phyloP scores from a whole-genome alignment of 2,329 filamentous ascomycete genomes.

The Zymoseptoria tritici region DNA sequence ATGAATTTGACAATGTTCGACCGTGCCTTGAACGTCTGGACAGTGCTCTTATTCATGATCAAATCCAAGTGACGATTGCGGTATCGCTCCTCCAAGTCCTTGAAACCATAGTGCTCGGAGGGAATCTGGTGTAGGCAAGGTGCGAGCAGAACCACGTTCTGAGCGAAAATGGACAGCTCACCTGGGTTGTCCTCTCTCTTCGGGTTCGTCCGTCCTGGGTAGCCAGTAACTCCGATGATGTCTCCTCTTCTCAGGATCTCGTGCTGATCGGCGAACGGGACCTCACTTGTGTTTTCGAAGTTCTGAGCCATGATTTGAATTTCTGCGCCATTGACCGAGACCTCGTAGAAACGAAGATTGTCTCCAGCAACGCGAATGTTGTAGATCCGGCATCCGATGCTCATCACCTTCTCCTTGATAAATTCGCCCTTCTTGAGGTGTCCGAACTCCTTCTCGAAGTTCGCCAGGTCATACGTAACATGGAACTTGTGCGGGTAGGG shows the following conservation, averaged over 20 bases:
- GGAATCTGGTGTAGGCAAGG: constrained; percentile 89
- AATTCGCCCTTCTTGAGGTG: constrained; percentile 83
- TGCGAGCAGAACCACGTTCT: constrained; percentile 74
- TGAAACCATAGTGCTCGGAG: constrained; percentile 86
- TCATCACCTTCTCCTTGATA: constrained; percentile 65
- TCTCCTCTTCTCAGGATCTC: constrained; percentile 84
- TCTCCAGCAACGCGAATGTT: constrained; percentile 72
- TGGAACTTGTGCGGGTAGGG: constrained; percentile 94
- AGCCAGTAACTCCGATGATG: constrained; percentile 81
- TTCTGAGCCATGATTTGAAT: constrained; percentile 90
- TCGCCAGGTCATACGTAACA: constrained; percentile 70
- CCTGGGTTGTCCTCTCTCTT: constrained; percentile 66
- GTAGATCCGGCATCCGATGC: constrained; percentile 80
- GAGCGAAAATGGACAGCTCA: constrained; percentile 89
- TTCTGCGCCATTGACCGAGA: constrained; percentile 65
- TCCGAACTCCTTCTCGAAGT: constrained; percentile 71
- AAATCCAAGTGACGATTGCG: constrained; percentile 91
- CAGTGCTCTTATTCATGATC: constrained; percentile 87
- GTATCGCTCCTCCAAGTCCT: constrained; percentile 88
- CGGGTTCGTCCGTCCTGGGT: constrained; percentile 75
- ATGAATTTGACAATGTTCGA: constrained; percentile 85
- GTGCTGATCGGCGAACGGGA: constrained; percentile 79
- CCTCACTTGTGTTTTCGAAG: constrained; percentile 62
- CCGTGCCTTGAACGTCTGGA: constrained; percentile 75
- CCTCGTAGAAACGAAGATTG: constrained; percentile 89